phyloP scores from a whole-genome alignment of 257 asterid genomes.

The Solanum virginianum region DNA sequence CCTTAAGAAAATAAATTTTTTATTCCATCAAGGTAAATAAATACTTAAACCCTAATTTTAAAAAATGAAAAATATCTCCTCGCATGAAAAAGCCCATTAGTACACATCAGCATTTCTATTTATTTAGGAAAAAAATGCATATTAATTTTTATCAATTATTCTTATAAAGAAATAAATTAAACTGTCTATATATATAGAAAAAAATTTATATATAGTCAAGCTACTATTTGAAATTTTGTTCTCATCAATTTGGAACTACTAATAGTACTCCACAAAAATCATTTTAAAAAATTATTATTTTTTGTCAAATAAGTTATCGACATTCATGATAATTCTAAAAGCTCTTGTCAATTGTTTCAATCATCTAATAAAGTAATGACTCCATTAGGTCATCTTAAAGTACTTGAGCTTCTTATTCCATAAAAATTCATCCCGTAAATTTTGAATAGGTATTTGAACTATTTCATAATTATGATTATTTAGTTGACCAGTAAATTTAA shows the following conservation, averaged over 20 bases:
- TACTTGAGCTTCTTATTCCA: too few relatives aligned
- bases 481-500: too few relatives aligned
- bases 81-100: background rate
- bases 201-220: too few relatives aligned
- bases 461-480: too few relatives aligned
- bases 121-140: background rate
- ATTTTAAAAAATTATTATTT: background rate
- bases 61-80: background rate
- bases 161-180: too few relatives aligned
- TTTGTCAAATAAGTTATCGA: background rate
- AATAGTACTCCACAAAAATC: background rate
- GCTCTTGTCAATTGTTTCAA: background rate
- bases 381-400: too few relatives aligned
- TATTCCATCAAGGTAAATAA: background rate
- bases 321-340: background rate
- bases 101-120: background rate
- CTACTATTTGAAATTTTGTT: too few relatives aligned
- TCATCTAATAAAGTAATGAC: background rate
- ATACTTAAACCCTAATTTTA: background rate
- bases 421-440: too few relatives aligned
- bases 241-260: too few relatives aligned
- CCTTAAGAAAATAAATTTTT: background rate
- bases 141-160: too few relatives aligned
- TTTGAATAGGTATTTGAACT: too few relatives aligned
- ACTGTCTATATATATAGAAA: too few relatives aligned